Percentiles rank a stretch among this genome's conserved stretches.
phyloP scores from a whole-genome alignment of 345 rosid genomes.

The Clarkia xantiana region DNA sequence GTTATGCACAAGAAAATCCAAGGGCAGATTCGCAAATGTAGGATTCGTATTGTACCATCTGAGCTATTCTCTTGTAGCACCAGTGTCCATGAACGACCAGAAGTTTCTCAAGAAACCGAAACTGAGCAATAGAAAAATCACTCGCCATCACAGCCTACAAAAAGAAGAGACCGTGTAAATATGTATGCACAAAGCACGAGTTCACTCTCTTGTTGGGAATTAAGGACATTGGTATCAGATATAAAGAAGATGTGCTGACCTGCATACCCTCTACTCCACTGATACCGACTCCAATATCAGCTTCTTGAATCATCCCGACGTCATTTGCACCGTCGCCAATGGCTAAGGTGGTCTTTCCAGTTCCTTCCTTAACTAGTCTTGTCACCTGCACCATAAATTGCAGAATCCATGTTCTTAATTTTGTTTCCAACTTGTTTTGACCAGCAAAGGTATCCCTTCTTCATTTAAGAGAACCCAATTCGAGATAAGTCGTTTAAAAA shows the following conservation, averaged over 20 bases:
- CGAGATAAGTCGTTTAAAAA: too few relatives aligned
- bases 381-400: constrained; percentile 40
- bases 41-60: constrained; percentile 43
- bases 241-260: constrained; percentile 29
- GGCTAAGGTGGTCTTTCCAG: constrained; percentile 83
- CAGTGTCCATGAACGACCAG: constrained; percentile 99
- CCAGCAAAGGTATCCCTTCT: too few relatives aligned
- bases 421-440: too few relatives aligned
- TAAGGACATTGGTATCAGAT: background rate
- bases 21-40: too few relatives aligned
- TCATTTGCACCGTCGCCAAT: constrained; percentile 99
- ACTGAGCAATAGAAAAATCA: constrained; percentile 92
- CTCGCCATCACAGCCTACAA: constrained; percentile 99
- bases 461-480: too few relatives aligned
- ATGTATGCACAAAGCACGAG: too few relatives aligned
- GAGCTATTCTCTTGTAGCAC: constrained; percentile 99
- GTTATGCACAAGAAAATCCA: background rate
- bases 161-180: background rate
- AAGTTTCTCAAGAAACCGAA: constrained; percentile 92
- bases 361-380: constrained; percentile 90
- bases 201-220: background rate
- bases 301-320: constrained; percentile 99
- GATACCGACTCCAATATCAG: constrained; percentile 98
- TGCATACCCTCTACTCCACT: constrained; percentile 99
- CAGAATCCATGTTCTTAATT: too few relatives aligned